Evolutionary conservation across 1,139 yeast genomes (phyloP), one percentile per base, ranked within the genome.

Genomic region (Taiozyma sp.): DNA sequence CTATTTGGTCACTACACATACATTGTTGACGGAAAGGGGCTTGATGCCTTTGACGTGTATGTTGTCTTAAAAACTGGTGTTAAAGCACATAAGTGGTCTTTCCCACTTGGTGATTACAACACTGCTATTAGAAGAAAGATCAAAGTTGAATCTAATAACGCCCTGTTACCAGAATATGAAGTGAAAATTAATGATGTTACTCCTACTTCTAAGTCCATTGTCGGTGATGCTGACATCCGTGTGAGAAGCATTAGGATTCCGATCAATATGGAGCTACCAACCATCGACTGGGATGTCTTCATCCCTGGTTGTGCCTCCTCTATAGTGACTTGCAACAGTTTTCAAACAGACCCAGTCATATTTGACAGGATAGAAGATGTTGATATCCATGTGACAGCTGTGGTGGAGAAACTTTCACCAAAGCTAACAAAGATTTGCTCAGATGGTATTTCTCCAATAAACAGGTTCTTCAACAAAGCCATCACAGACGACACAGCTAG

Each of bases 371-470:
- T 22, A 1, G n/a, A 40, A 3, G 44, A 47, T 7, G 24, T 47
- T 4, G 6, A 22, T 11, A 29, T 43, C 28, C 9, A 22, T 9
- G 30, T 42, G 6, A 45, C 13, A 3, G 44, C 21, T 6, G 13
- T 4, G 1, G 26, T 53, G 2, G 54, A 55, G 14, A 21, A 49
- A 9, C 40, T 53, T 10, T 32, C 34, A 5, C 47, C 48, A 24
- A 49, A 47, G 11, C 30, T 53, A 5, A 44, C 46, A 13, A 51
- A 41, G 19, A 41, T 41, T 9, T 60, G 63, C 30, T 14, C 14
- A 4, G 54, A 54, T 57, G 60, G 62, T 1, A 9, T 56, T 4
- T 58, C 63, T 8, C 60, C 63, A 14, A n/a, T 60, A 8, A 59
- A 60, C 42, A 47, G 46, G 16, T 40, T 57, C 9, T 44, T 48